These are phyloP conservation scores for Sequoia sempervirens DNA, from an alignment of 75 land plant species.

Conservation along the genomic window DNA sequence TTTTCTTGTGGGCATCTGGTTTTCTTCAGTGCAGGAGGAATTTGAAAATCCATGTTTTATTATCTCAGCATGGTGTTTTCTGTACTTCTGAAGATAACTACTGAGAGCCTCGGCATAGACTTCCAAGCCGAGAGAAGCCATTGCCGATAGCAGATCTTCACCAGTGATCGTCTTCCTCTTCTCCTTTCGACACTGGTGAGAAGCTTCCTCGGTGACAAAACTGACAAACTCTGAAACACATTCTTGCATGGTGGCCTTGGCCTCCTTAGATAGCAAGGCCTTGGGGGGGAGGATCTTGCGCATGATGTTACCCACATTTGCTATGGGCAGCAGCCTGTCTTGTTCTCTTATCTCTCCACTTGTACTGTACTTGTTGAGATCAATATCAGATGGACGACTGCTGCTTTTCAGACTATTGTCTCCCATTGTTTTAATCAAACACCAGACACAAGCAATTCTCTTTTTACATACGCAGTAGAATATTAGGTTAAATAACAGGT, in stretches of 20 bases:
- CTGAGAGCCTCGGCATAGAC: slow-evolving; percentile 50
- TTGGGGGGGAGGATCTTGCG: slow-evolving; percentile 56
- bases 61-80: slow-evolving; percentile 29
- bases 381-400: too few species aligned
- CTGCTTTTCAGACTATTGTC: too few species aligned
- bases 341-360: slow-evolving; percentile 27
- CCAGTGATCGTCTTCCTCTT: slow-evolving; percentile 68
- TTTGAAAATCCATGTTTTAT: too few species aligned
- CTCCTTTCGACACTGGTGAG: slow-evolving; percentile 28
- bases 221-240: slow-evolving; percentile 39
- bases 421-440: too few species aligned
- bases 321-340: slow-evolving; percentile 63
- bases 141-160: slow-evolving; percentile 63
- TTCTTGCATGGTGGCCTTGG: slow-evolving; percentile 35
- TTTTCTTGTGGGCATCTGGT: too few species aligned
- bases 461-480: too few species aligned
- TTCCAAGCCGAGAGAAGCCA: slow-evolving; percentile 57
- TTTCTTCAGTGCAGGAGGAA: too few species aligned
- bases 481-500: too few species aligned
- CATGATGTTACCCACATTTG: slow-evolving; percentile 64
- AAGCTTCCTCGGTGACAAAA: too few species aligned
- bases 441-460: too few species aligned
- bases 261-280: slow-evolving; percentile 65
- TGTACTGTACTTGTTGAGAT: too few species aligned
- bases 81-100: slow-evolving; percentile 44